phyloP scores from a whole-genome alignment of 73 alveolate species.

The Durusdinium trenchii region DNA sequence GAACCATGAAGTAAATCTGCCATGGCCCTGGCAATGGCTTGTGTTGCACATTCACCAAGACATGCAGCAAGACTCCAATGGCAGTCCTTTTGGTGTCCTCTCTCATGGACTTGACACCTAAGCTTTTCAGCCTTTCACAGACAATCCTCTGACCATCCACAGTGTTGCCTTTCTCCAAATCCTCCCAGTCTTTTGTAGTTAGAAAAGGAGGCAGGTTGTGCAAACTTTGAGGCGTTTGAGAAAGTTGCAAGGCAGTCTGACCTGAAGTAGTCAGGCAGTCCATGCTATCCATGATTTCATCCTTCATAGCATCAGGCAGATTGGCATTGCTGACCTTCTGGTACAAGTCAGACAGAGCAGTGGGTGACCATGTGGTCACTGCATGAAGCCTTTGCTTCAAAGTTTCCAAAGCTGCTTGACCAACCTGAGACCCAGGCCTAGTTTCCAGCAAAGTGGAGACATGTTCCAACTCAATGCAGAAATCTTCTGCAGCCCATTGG shows the following conservation, averaged over 20 bases:
- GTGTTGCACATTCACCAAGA: not conserved
- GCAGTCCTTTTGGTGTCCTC: constrained; percentile 1
- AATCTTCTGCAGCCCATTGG: not conserved
- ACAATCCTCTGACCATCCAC: not conserved
- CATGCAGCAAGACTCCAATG: not conserved
- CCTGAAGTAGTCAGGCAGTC: not conserved
- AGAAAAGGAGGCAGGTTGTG: not conserved
- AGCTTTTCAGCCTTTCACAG: not conserved
- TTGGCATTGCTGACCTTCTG: not conserved
- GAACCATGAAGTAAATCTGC: not conserved
- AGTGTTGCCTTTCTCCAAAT: not conserved
- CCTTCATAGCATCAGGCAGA: not conserved
- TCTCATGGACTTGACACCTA: not conserved
- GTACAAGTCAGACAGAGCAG: not conserved
- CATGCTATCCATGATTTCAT: not conserved
- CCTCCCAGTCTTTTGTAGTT: not conserved
- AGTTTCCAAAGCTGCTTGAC: not conserved
- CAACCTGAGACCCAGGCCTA: not conserved
- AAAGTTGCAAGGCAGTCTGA: not conserved
- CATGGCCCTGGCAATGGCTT: not conserved
- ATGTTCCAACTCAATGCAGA: not conserved
- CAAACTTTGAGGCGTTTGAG: not conserved
- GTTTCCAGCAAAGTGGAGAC: not conserved
- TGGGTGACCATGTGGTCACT: not conserved
- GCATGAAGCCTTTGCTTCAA: not conserved